Conservation (phyloP, 345 rosid species). For the Populus tremula region DNA sequence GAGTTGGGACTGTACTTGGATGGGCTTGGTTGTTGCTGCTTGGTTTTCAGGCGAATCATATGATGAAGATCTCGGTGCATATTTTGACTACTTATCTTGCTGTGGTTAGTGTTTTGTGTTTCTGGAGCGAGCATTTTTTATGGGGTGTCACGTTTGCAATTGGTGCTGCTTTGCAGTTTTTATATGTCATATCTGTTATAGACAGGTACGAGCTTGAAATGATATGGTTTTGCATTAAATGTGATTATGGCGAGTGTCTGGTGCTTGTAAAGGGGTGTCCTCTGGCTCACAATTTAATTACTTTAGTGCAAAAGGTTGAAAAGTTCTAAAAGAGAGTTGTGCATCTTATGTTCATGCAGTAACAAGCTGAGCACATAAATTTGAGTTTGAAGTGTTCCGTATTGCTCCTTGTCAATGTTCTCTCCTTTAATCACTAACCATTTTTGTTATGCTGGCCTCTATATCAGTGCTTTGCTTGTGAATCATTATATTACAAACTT, state of each 20-base stretch:
- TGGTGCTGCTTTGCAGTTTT: constrained; percentile 83
- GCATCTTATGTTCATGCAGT: neutral
- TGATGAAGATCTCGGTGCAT: constrained; percentile 90
- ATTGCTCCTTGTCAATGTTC: neutral
- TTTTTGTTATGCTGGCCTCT: neutral
- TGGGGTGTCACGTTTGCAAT: constrained; percentile 82
- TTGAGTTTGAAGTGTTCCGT: constrained; percentile 1
- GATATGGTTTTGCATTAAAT: neutral
- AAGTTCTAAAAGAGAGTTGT: neutral
- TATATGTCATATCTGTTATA: constrained; percentile 90
- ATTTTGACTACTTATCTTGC: constrained; percentile 88
- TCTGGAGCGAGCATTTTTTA: constrained; percentile 66
- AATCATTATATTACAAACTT: neutral
- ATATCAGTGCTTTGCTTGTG: neutral
- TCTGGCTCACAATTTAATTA: constrained; percentile 1
- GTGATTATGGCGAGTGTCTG: constrained; percentile 3
- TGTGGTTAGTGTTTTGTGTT: constrained; percentile 82
- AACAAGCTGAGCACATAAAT: neutral
- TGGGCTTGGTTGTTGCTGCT: constrained; percentile 77
- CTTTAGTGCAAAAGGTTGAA: neutral
- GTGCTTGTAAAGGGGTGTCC: neutral
- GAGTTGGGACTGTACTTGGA: constrained; percentile 63
- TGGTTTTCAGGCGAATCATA: constrained; percentile 69
- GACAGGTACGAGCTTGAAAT: constrained; percentile 58
- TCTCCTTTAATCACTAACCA: neutral